A percentile compares a stretch with the other conserved stretches of the same genome.
These are phyloP conservation scores for Metschnikowia aberdeeniae DNA, from an alignment of 805 yeast genomes.

Conservation along the genomic window DNA sequence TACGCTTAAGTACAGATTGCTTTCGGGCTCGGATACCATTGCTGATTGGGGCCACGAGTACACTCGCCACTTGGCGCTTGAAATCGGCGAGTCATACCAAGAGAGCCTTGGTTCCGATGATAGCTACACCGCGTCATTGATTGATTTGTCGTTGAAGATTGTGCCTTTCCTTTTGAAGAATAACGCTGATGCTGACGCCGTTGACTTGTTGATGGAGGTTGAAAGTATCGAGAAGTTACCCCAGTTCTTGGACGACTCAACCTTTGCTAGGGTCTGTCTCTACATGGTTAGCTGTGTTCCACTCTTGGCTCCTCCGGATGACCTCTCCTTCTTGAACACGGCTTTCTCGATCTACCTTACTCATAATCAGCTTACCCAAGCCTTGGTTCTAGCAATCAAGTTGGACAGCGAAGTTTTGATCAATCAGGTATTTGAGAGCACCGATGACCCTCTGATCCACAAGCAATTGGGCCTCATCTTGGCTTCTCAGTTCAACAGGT, in stretches of 20 bases:
- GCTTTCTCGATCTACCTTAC: constrained; percentile 82
- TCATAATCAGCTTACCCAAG: constrained; percentile 81
- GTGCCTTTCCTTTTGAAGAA: constrained; percentile 89
- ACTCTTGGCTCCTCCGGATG: constrained; percentile 92
- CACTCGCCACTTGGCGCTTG: constrained; percentile 90
- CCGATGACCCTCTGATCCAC: constrained; percentile 68
- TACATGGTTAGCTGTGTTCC: constrained; percentile 98
- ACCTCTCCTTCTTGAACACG: constrained; percentile 75
- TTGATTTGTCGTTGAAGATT: constrained; percentile 66
- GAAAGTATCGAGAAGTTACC: constrained; percentile 83
- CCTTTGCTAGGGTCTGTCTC: constrained; percentile 84
- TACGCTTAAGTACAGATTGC: constrained; percentile 72
- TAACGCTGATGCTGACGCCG: constrained; percentile 98
- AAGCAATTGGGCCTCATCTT: constrained; percentile 89
- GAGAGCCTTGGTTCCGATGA: constrained; percentile 40
- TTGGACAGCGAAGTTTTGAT: constrained; percentile 79
- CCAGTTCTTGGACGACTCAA: constrained; percentile 77
- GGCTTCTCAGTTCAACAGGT: constrained; percentile 81
- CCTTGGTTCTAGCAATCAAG: constrained; percentile 83
- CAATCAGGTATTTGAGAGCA: constrained; percentile 74
- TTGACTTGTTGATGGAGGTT: constrained; percentile 84
- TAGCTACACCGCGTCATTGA: constrained; percentile 39
- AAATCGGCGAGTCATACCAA: constrained; percentile 84
- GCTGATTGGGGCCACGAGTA: constrained; percentile 98
- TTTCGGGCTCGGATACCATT: constrained; percentile 52